Evolutionary conservation across 139 green algal species (phyloP).

Genomic region (Diplosphaera chodatii): DNA sequence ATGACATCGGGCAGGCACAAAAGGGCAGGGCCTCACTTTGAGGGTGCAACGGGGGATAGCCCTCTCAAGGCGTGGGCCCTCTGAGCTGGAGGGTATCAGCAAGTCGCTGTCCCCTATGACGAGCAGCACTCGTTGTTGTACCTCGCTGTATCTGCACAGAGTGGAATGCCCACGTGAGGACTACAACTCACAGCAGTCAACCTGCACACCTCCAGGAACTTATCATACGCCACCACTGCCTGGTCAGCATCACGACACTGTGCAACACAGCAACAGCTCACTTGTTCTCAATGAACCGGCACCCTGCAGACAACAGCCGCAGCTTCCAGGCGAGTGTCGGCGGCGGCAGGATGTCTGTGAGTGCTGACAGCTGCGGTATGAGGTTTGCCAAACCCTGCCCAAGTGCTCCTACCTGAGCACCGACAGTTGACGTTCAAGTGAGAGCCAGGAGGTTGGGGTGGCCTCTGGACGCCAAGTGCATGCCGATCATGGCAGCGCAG

Average conservation of each 20-base stretch:
- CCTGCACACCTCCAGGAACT: too few relatives aligned
- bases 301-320: slow-evolving; percentile 62
- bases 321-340: slow-evolving; percentile 70
- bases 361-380: slow-evolving; percentile 51
- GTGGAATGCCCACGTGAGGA: too few relatives aligned
- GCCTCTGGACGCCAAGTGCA: too few relatives aligned
- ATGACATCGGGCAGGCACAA: not conserved
- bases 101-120: slow-evolving; percentile 45
- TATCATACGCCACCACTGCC: too few relatives aligned
- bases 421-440: too few relatives aligned
- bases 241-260: too few relatives aligned
- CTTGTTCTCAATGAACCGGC: slow-evolving; percentile 10
- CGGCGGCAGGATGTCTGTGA: slow-evolving; percentile 64
- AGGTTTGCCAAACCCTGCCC: slow-evolving; percentile 26
- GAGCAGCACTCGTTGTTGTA: slow-evolving; percentile 65
- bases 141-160: not conserved
- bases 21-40: slow-evolving; percentile 2
- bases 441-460: too few relatives aligned
- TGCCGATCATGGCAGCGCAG: too few relatives aligned
- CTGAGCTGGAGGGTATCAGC: slow-evolving; percentile 56
- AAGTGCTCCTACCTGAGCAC: slow-evolving; percentile 4
- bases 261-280: not conserved
- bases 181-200: too few relatives aligned
- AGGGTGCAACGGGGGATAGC: slow-evolving; percentile 39
- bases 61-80: slow-evolving; percentile 45